Percentiles rank a stretch among this genome's conserved stretches.
These are phyloP conservation scores for Keithomyces neogunnii DNA, from an alignment of 2,329 filamentous ascomycete species.

Conservation along the genomic window DNA sequence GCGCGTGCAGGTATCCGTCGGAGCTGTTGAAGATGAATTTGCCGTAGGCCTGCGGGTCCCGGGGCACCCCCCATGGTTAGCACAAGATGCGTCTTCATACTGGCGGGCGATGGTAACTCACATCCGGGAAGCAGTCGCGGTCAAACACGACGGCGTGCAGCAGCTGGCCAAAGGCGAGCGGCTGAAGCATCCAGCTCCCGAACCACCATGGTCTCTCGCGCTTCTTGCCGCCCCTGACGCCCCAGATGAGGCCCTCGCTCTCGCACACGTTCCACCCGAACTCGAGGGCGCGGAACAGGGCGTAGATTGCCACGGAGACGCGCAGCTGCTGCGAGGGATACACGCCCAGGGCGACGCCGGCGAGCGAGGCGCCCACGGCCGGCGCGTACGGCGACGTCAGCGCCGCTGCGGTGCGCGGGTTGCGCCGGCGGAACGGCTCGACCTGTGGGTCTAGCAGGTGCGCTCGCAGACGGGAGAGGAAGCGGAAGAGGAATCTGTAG, in stretches of 20 bases:
- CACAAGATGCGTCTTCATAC: too few species aligned
- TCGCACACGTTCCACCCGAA: slow-evolving; percentile 80
- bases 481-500: slow-evolving; percentile 83
- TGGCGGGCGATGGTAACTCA: slow-evolving; percentile 22
- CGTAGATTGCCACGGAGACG: slow-evolving; percentile 73
- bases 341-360: slow-evolving; percentile 74
- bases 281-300: slow-evolving; percentile 73
- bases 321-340: slow-evolving; percentile 59
- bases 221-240: slow-evolving; percentile 41
- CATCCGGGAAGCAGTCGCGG: slow-evolving; percentile 60
- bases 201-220: slow-evolving; percentile 71
- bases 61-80: neutral
- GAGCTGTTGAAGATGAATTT: slow-evolving; percentile 61
- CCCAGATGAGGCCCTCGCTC: slow-evolving; percentile 61
- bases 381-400: slow-evolving; percentile 80
- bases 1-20: slow-evolving; percentile 66
- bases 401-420: slow-evolving; percentile 64
- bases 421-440: slow-evolving; percentile 70
- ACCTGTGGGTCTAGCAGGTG: slow-evolving; percentile 76
- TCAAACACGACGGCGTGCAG: slow-evolving; percentile 72
- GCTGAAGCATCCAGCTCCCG: slow-evolving; percentile 76
- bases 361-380: slow-evolving; percentile 81
- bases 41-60: slow-evolving; percentile 16
- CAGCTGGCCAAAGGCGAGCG: slow-evolving; percentile 66
- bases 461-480: slow-evolving; percentile 70